Conservation (phyloP, 2,329 filamentous ascomycete species). For the Fusarium decemcellulare region DNA sequence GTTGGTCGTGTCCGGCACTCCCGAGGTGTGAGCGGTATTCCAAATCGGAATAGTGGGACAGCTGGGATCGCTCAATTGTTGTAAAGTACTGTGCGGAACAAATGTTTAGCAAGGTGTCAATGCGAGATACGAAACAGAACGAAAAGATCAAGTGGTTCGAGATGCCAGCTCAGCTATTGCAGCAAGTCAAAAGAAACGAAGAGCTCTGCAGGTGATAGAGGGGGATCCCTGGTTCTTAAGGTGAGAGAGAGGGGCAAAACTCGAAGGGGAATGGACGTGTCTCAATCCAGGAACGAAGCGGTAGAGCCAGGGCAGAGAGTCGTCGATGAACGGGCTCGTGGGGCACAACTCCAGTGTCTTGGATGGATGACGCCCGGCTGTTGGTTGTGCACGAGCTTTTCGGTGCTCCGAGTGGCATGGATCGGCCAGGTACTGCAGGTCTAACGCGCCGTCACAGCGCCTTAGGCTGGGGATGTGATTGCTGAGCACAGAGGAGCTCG, state of each 20-base stretch:
- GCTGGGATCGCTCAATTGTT: slow-evolving; percentile 77
- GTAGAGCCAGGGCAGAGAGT: slow-evolving; percentile 39
- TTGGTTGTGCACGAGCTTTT: slow-evolving; percentile 40
- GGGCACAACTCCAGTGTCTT: slow-evolving; percentile 41
- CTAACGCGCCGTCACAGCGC: slow-evolving; percentile 43
- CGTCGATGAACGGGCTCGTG: slow-evolving; percentile 38
- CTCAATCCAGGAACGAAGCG: slow-evolving; percentile 56
- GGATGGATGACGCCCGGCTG: slow-evolving; percentile 38
- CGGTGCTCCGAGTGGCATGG: slow-evolving; percentile 40
- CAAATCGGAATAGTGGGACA: slow-evolving; percentile 63
- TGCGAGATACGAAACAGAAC: slow-evolving; percentile 8
- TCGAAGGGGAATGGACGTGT: slow-evolving; percentile 54
- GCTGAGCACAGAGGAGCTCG: slow-evolving; percentile 36
- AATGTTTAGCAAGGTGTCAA: slow-evolving; percentile 36
- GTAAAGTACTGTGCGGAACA: slow-evolving; percentile 75
- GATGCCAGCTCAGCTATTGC: slow-evolving; percentile 14
- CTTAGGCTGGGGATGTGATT: slow-evolving; percentile 42
- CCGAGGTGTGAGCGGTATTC: slow-evolving; percentile 31
- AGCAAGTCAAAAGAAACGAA: slow-evolving; percentile 16
- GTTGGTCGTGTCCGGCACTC: slow-evolving; percentile 38
- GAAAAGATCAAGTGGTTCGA: slow-evolving; percentile 13
- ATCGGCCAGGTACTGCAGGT: slow-evolving; percentile 43
- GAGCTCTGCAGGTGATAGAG: slow-evolving; percentile 26
- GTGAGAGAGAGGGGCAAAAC: slow-evolving; percentile 41
- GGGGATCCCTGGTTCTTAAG: slow-evolving; percentile 45